phyloP scores from a whole-genome alignment of 306 rosid genomes.

The Benincasa hispida region DNA sequence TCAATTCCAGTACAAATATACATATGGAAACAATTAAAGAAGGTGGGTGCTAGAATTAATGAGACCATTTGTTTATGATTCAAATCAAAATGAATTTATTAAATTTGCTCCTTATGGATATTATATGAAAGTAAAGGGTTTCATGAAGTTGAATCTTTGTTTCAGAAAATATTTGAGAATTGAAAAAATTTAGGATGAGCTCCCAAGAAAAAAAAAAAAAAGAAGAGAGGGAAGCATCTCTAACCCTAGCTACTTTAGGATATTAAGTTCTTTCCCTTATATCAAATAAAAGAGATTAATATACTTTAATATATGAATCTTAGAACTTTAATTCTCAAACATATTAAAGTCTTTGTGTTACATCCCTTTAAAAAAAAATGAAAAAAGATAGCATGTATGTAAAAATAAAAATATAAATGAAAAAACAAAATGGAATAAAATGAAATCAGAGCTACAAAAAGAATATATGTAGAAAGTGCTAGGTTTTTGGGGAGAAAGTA shows the following conservation, averaged over 20 bases:
- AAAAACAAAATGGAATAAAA: not conserved
- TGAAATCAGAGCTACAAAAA: not conserved
- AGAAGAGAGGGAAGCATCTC: not conserved
- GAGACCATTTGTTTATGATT: no score
- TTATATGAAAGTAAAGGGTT: not conserved
- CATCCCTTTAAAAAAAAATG: no score
- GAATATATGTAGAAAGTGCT: not conserved
- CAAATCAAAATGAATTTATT: no score
- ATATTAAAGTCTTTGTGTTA: no score
- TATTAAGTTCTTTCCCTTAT: not conserved
- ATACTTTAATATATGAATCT: not conserved
- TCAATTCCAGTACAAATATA: no score
- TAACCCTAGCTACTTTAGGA: not conserved
- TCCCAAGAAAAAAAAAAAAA: no score
- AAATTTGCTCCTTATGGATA: no score
- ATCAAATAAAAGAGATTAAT: not conserved
- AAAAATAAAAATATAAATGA: no score
- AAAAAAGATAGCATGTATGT: no score
- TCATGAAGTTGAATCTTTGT: no score
- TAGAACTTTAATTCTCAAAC: not conserved
- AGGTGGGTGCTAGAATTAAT: no score
- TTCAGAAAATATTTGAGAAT: not conserved
- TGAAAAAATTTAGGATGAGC: not conserved
- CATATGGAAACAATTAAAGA: no score
- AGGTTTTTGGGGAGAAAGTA: not conserved